Evolutionary conservation across 495 filamentous ascomycete genomes (phyloP).

Genomic region (Parathielavia appendiculata): DNA sequence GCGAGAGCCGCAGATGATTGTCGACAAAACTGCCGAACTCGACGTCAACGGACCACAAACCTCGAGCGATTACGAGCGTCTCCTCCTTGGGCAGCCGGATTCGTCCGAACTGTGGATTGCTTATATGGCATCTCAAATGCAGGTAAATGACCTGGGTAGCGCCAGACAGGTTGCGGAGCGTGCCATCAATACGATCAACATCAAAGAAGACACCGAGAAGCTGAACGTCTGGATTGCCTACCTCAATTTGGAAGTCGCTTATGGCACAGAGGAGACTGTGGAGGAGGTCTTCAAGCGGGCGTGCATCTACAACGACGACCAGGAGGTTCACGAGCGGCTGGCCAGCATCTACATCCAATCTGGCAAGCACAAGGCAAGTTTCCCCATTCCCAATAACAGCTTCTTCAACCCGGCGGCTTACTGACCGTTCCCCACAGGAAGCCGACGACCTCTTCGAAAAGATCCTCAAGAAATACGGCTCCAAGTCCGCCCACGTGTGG

Average conservation of each 20-base stretch:
- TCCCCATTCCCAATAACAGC: neutral
- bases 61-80: constrained; percentile 83
- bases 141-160: constrained; percentile 78
- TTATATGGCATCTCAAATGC: constrained; percentile 96
- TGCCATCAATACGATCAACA: constrained; percentile 81
- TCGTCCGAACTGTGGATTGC: constrained; percentile 84
- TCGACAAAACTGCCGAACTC: constrained; percentile 83
- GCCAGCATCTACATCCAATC: constrained; percentile 93
- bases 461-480: constrained; percentile 83
- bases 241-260: constrained; percentile 89
- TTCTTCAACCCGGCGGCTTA: neutral
- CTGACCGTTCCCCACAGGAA: constrained; percentile 56
- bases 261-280: constrained; percentile 77
- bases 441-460: constrained; percentile 83
- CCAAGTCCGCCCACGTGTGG: constrained; percentile 70
- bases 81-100: constrained; percentile 86
- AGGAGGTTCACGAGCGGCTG: constrained; percentile 83
- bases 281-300: constrained; percentile 88
- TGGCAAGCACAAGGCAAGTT: constrained; percentile 62
- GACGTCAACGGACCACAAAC: constrained; percentile 88
- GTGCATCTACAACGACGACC: constrained; percentile 87
- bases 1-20: constrained; percentile 71
- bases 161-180: constrained; percentile 85
- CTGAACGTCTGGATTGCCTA: constrained; percentile 91
- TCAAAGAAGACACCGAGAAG: constrained; percentile 82